phyloP scores from a whole-genome alignment of 768 basidiomycete species.

The Russula sp. region DNA sequence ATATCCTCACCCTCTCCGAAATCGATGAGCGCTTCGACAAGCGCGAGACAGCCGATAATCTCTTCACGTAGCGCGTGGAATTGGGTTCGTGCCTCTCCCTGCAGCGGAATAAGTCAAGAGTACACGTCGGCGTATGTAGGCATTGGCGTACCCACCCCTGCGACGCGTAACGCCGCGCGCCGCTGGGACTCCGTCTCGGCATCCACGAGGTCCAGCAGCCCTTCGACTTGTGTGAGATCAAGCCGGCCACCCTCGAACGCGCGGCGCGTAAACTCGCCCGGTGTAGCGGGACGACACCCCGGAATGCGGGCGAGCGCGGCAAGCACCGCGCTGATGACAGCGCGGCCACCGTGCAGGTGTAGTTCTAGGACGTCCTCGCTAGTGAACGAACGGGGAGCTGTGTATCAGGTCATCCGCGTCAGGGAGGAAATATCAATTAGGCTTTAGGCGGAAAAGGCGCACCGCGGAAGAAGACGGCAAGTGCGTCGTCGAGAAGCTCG shows the following conservation, averaged over 20 bases:
- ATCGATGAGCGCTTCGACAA: conserved; percentile 86
- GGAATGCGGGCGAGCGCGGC: conserved; percentile 58
- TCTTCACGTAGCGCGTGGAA: conserved; percentile 63
- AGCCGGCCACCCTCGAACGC: conserved; percentile 79
- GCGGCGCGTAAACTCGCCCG: conserved; percentile 86
- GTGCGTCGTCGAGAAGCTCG: conserved; percentile 71
- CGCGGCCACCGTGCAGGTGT: conserved; percentile 84
- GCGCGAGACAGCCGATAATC: conserved; percentile 70
- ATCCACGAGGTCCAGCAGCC: conserved; percentile 80
- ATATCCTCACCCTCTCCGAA: conserved; percentile 92
- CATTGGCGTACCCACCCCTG: conserved; percentile 50
- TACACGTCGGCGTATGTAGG: no score
- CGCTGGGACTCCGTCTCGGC: conserved; percentile 86
- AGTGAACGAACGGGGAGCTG: conserved; percentile 80
- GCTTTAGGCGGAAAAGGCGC: conserved; percentile 21
- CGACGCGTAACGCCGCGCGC: conserved; percentile 64
- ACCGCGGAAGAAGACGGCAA: conserved; percentile 84
- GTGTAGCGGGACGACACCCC: conserved; percentile 71
- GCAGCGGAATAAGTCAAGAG: not conserved
- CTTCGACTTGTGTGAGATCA: conserved; percentile 88
- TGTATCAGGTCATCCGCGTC: not conserved
- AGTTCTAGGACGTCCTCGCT: conserved; percentile 80
- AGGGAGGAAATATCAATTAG: not conserved
- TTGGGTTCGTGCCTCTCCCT: conserved; percentile 62
- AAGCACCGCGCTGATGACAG: conserved; percentile 71